A percentile compares a stretch with the other conserved stretches of the same genome.
These are phyloP conservation scores for Beta macrorhiza DNA, from an alignment of 179 eudicot genomes.

Conservation along the genomic window DNA sequence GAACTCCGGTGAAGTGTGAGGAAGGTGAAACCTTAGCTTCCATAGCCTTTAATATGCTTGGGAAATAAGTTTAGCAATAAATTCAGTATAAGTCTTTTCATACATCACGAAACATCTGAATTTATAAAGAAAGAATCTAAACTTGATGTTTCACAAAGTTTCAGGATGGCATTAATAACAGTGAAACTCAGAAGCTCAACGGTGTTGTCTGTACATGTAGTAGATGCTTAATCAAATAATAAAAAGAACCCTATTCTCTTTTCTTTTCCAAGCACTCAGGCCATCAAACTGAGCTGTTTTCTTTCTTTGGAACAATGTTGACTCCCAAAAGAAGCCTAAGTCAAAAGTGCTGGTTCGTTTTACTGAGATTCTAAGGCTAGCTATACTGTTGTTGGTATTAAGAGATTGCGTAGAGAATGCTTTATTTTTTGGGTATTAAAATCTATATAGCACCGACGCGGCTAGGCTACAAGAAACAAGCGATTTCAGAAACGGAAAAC, in stretches of 20 bases:
- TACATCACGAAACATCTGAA: not conserved
- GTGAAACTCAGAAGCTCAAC: not conserved
- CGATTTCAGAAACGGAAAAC: no score
- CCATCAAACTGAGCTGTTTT: constrained; percentile 13
- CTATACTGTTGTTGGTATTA: not conserved
- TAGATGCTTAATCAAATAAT: constrained; percentile 18
- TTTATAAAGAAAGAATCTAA: not conserved
- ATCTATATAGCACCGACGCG: not conserved
- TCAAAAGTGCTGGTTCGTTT: not conserved
- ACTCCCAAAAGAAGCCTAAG: constrained; percentile 17
- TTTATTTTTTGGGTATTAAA: not conserved
- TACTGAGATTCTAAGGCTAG: constrained; percentile 15
- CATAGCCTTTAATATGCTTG: no score
- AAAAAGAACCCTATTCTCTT: constrained; percentile 14
- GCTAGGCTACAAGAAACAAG: no score
- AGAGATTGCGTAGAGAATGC: not conserved
- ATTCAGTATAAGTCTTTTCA: not conserved
- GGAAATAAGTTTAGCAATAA: not conserved
- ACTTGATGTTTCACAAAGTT: constrained; percentile 2
- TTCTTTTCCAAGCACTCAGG: constrained; percentile 2
- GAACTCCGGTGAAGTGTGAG: no score
- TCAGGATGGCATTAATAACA: not conserved
- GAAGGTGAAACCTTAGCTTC: no score
- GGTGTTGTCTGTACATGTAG: constrained; percentile 7
- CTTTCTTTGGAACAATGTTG: constrained; percentile 19